A percentile compares a stretch with the other conserved stretches of the same genome.
Evolutionary conservation across 2,329 filamentous ascomycete genomes (phyloP).

Genomic region (Sarocladium strictum): DNA sequence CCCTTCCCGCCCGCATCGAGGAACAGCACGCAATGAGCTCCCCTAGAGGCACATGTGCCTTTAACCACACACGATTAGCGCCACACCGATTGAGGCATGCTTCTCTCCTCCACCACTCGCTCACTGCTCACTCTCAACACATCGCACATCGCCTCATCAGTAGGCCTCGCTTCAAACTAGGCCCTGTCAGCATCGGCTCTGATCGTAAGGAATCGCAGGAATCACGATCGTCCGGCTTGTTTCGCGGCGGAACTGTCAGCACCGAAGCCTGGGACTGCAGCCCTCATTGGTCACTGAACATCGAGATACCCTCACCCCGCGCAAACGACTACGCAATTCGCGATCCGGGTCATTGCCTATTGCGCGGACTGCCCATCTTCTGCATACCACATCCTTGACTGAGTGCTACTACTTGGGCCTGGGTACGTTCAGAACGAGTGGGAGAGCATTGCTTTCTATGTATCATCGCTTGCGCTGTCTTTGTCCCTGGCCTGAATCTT

Average conservation of each 20-base stretch:
- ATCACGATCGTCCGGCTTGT: neutral
- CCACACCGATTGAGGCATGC: neutral
- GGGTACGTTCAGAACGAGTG: too few species aligned
- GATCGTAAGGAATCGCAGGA: neutral
- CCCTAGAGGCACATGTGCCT: neutral
- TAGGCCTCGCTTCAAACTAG: neutral
- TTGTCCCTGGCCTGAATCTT: too few species aligned
- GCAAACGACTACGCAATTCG: conserved; percentile 17
- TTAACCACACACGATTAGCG: neutral
- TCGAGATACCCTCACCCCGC: neutral
- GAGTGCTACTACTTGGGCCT: too few species aligned
- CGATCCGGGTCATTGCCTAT: too few species aligned
- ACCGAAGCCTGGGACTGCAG: neutral
- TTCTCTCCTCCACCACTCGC: neutral
- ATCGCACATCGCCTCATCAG: neutral
- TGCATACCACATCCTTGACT: too few species aligned
- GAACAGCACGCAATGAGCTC: neutral
- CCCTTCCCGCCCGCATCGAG: neutral
- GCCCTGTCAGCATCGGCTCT: neutral
- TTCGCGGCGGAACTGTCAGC: too few species aligned
- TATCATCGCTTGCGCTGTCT: too few species aligned
- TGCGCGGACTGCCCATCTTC: conserved; percentile 15
- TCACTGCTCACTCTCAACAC: neutral
- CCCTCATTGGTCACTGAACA: neutral
- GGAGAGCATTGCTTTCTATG: too few species aligned